Conservation (phyloP, 1,139 yeast species). For the Lodderomyces jiufengensis region DNA sequence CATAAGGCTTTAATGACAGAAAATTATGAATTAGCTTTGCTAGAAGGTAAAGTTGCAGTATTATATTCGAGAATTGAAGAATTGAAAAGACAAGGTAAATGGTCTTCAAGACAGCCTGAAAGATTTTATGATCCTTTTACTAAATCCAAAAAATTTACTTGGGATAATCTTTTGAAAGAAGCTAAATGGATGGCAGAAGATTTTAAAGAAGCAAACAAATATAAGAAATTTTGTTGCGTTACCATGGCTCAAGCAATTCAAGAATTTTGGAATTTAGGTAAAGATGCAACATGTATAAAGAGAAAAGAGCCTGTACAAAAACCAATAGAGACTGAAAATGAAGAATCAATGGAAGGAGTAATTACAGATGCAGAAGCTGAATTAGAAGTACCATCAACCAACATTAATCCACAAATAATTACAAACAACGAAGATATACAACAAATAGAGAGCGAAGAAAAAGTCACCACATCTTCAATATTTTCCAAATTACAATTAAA, state of each 20-base stretch:
- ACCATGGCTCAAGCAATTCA: conserved; percentile 65
- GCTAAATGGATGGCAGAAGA: conserved; percentile 84
- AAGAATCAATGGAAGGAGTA: conserved; percentile 9
- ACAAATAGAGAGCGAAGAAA: conserved; percentile 1
- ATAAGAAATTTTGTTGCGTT: conserved; percentile 66
- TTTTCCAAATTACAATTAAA: conserved; percentile 21
- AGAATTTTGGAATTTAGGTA: conserved; percentile 79
- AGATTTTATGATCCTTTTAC: conserved; percentile 66
- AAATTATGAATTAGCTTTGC: conserved; percentile 75
- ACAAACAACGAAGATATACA: not conserved
- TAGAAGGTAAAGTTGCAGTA: conserved; percentile 95
- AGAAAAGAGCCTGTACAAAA: no score
- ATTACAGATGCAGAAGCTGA: conserved; percentile 12
- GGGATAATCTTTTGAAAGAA: conserved; percentile 77
- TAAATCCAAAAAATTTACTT: conserved; percentile 45
- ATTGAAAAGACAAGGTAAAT: conserved; percentile 76
- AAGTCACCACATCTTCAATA: not conserved
- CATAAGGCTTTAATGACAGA: conserved; percentile 85
- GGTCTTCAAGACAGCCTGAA: conserved; percentile 89
- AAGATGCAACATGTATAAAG: conserved; percentile 55
- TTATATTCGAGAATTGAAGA: conserved; percentile 90
- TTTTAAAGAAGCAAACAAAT: conserved; percentile 66
- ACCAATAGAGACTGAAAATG: conserved; percentile 15
- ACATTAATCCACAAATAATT: not conserved
- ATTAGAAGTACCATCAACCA: conserved; percentile 6